Conservation (phyloP, 129 eudicot species). For the Flaveria bidentis region DNA sequence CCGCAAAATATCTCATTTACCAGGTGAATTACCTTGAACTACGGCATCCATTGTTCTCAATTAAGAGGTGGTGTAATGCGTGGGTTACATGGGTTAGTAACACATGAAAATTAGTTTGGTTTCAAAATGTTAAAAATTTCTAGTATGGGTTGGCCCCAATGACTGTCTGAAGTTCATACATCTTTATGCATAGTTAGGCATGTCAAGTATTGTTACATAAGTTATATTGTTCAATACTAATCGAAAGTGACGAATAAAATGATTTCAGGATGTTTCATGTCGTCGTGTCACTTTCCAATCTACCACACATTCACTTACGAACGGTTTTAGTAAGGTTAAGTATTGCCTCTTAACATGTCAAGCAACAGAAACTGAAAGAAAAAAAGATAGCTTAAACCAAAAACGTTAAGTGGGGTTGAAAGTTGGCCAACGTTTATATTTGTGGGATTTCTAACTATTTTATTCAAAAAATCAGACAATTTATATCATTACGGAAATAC, state of each 20-base stretch:
- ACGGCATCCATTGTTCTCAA: not conserved
- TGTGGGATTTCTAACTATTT: too few relatives aligned
- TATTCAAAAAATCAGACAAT: too few relatives aligned
- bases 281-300: not conserved
- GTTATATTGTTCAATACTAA: not conserved
- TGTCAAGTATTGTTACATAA: not conserved
- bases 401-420: not conserved
- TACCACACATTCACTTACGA: not conserved
- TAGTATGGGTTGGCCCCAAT: slow-evolving; percentile 1
- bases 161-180: not conserved
- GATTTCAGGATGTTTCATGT: not conserved
- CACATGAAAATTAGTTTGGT: not conserved
- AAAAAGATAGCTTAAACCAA: not conserved
- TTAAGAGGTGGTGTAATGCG: not conserved
- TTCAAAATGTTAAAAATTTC: not conserved
- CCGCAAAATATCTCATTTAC: slow-evolving; percentile 66
- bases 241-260: not conserved
- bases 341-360: not conserved
- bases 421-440: not conserved
- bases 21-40: slow-evolving; percentile 49
- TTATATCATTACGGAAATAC: too few relatives aligned
- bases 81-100: not conserved
- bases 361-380: not conserved
- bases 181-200: not conserved
- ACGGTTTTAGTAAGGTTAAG: not conserved